Evolutionary conservation across 805 yeast species (phyloP).

Genomic region (Schwanniomyces sp.): DNA sequence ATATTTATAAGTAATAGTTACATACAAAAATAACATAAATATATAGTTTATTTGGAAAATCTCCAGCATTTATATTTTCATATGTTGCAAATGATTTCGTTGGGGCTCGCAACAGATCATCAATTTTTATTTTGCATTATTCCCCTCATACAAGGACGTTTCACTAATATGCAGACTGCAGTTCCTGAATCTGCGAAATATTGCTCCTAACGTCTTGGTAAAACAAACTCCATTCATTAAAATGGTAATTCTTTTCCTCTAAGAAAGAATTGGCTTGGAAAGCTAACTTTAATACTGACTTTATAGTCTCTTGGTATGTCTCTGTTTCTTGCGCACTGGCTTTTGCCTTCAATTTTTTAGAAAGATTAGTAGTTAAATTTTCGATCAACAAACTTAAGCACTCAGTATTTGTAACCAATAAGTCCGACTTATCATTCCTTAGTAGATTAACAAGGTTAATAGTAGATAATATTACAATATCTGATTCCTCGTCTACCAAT

Average conservation of each 20-base stretch:
- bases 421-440: slow-evolving; percentile 27
- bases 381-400: slow-evolving; percentile 13
- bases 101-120: slow-evolving; percentile 2
- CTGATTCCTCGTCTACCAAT: slow-evolving; percentile 60
- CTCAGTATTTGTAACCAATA: slow-evolving; percentile 12
- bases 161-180: not conserved
- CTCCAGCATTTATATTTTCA: not conserved
- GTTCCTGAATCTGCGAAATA: not conserved
- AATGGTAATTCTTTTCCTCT: slow-evolving; percentile 4
- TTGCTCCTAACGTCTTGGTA: slow-evolving; percentile 6
- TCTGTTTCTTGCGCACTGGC: slow-evolving; percentile 72
- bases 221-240: slow-evolving; percentile 7
- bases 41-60: not conserved
- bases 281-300: slow-evolving; percentile 30
- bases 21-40: not conserved
- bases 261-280: slow-evolving; percentile 17
- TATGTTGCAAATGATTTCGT: slow-evolving; percentile 1
- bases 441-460: slow-evolving; percentile 38
- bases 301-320: slow-evolving; percentile 47
- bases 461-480: slow-evolving; percentile 54
- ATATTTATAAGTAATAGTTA: not conserved
- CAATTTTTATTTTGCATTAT: not conserved
- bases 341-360: slow-evolving; percentile 52
- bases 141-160: not conserved
- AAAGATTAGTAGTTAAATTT: slow-evolving; percentile 35